These are phyloP conservation scores for Cicer yamashitae DNA, from an alignment of 306 rosid genomes.

Conservation along the genomic window DNA sequence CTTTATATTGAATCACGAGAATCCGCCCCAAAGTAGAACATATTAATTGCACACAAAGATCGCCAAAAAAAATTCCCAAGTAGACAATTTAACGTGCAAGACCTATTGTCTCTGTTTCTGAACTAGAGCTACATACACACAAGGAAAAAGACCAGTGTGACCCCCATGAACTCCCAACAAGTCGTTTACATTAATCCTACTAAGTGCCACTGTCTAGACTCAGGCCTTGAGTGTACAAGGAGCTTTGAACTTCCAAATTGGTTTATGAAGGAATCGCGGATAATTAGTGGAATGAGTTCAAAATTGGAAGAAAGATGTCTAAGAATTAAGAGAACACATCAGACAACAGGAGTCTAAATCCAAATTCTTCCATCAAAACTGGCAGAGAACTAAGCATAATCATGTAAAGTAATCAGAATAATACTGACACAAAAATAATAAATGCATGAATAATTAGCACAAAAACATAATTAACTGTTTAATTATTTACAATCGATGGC, in stretches of 20 bases:
- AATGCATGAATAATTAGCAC: background rate
- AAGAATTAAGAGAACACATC: background rate
- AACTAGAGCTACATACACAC: background rate
- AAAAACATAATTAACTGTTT: conserved; percentile 2
- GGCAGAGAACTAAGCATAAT: conserved; percentile 5
- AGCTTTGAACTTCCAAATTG: background rate
- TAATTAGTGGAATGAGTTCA: conserved; percentile 1
- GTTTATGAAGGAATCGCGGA: background rate
- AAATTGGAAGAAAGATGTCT: background rate
- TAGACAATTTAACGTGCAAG: background rate
- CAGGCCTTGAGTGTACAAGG: background rate
- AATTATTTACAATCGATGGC: background rate
- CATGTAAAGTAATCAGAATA: conserved; percentile 17
- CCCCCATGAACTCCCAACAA: background rate
- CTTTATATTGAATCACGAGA: conserved; percentile 4
- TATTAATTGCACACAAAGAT: background rate
- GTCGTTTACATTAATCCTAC: background rate
- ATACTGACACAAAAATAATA: background rate
- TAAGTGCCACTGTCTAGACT: background rate
- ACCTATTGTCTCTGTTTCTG: background rate
- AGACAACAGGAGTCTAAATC: conserved; percentile 8
- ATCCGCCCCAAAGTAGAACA: conserved; percentile 9
- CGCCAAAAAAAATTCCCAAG: background rate
- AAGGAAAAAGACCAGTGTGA: background rate
- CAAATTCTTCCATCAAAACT: conserved; percentile 3